phyloP scores from a whole-genome alignment of 108 stramenopile genomes.

The Skeletonema tropicum region DNA sequence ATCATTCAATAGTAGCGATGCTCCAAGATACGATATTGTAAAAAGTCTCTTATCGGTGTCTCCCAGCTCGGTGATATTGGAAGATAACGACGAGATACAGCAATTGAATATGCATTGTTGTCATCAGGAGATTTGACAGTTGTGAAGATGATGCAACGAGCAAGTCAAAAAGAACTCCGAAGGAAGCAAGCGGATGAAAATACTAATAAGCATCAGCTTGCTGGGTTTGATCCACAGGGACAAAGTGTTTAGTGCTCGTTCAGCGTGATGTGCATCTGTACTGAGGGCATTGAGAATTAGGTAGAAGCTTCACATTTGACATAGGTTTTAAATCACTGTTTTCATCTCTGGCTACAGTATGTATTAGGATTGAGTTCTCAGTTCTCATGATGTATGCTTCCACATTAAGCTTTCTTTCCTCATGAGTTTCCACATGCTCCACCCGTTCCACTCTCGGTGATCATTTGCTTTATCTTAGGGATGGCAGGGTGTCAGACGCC shows the following conservation, averaged over 20 bases:
- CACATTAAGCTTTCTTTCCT: constrained; percentile 64
- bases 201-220: not conserved
- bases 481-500: too few species aligned
- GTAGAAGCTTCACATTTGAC: not conserved
- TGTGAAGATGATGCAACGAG: not conserved
- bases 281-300: not conserved
- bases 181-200: not conserved
- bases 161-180: not conserved
- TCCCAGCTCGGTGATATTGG: not conserved
- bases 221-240: not conserved
- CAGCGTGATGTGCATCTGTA: not conserved
- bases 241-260: not conserved
- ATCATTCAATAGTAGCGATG: not conserved
- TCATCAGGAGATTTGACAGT: not conserved
- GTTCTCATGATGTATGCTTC: too few species aligned
- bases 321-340: not conserved
- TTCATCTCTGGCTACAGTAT: constrained; percentile 60
- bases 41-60: not conserved
- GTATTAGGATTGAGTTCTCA: too few species aligned
- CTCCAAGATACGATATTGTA: not conserved
- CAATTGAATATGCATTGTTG: not conserved
- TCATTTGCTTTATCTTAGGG: constrained; percentile 47
- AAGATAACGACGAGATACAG: constrained; percentile 2
- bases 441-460: constrained; percentile 36
- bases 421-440: constrained; percentile 59